Evolutionary conservation across 2,329 filamentous ascomycete genomes (phyloP).

Genomic region (Penicillium sp.): DNA sequence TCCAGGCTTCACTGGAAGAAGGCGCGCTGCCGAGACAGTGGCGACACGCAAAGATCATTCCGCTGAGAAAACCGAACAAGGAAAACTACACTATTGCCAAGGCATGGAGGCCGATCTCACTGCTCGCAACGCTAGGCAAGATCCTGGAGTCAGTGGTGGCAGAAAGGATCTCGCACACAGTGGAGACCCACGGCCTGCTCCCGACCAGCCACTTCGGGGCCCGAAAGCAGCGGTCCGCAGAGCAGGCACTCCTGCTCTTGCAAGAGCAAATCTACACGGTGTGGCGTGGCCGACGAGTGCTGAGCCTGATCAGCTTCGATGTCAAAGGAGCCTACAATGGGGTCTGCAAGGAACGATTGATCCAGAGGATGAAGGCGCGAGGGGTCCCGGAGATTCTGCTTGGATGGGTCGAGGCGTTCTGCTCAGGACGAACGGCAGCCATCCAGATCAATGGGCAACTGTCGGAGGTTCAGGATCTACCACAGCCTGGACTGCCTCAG

Average conservation of each 20-base stretch:
- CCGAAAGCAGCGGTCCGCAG: too few relatives aligned
- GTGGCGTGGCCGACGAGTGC: constrained; percentile 14
- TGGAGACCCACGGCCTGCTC: too few relatives aligned
- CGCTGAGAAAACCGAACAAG: constrained; percentile 26
- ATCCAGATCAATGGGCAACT: constrained; percentile 9
- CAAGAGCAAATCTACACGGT: constrained; percentile 24
- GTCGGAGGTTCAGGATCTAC: constrained; percentile 15
- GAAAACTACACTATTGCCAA: constrained; percentile 21
- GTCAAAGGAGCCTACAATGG: constrained; percentile 19
- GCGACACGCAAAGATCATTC: constrained; percentile 24
- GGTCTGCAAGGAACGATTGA: constrained; percentile 21
- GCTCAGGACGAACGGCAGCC: constrained; percentile 21
- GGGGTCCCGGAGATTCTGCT: constrained; percentile 26
- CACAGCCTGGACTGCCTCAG: constrained; percentile 19
- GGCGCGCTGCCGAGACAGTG: constrained; percentile 1
- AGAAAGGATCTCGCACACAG: too few relatives aligned
- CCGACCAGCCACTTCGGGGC: too few relatives aligned
- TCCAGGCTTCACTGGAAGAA: too few relatives aligned
- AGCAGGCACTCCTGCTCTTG: too few relatives aligned
- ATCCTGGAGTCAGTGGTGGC: constrained; percentile 28
- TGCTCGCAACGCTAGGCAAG: constrained; percentile 31
- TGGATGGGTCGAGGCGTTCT: constrained; percentile 30
- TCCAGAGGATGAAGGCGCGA: too few relatives aligned
- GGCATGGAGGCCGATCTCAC: constrained; percentile 25
- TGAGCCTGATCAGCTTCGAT: constrained; percentile 14